A percentile compares a stretch with the other conserved stretches of the same genome.
phyloP scores from a whole-genome alignment of 371 early-diverging fungal genomes.

The Lichtheimia hyalospora region DNA sequence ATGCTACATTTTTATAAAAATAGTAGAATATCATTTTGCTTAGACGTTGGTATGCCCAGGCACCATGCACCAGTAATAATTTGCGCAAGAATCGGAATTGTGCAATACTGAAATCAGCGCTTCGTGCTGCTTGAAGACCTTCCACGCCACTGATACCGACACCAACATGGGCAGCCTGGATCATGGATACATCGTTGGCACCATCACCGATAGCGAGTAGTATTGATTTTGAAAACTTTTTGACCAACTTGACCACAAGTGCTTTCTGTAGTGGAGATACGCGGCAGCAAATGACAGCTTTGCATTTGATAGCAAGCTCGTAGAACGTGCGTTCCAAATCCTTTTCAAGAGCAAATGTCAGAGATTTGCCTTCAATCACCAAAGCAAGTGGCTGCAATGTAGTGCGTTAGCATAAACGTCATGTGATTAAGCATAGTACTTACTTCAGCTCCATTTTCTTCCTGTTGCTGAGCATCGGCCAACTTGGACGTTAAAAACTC shows the following conservation, averaged over 20 bases:
- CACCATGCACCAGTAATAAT: constrained; percentile 90
- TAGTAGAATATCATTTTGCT: constrained; percentile 86
- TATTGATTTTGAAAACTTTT: constrained; percentile 72
- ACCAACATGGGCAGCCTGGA: constrained; percentile 95
- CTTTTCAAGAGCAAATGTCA: constrained; percentile 70
- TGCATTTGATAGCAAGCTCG: constrained; percentile 76
- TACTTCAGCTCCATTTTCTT: constrained; percentile 25
- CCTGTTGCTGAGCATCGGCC: constrained; percentile 43
- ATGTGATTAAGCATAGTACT: neutral
- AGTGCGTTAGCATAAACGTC: too few species aligned
- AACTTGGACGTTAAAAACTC: constrained; percentile 70
- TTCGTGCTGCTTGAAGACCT: constrained; percentile 95
- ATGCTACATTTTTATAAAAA: constrained; percentile 95
- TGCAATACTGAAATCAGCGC: constrained; percentile 95
- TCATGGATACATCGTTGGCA: constrained; percentile 99
- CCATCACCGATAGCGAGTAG: constrained; percentile 96
- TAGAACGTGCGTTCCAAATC: constrained; percentile 67
- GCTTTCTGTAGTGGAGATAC: constrained; percentile 95
- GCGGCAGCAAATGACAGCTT: constrained; percentile 91
- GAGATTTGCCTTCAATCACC: constrained; percentile 69
- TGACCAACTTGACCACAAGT: constrained; percentile 85
- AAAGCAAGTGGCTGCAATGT: constrained; percentile 54
- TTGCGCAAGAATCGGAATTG: constrained; percentile 91
- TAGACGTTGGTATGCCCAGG: constrained; percentile 91
- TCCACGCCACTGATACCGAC: constrained; percentile 98